Evolutionary conservation across 208 protist genomes (phyloP).

Genomic region (Leishmania gerbilli): DNA sequence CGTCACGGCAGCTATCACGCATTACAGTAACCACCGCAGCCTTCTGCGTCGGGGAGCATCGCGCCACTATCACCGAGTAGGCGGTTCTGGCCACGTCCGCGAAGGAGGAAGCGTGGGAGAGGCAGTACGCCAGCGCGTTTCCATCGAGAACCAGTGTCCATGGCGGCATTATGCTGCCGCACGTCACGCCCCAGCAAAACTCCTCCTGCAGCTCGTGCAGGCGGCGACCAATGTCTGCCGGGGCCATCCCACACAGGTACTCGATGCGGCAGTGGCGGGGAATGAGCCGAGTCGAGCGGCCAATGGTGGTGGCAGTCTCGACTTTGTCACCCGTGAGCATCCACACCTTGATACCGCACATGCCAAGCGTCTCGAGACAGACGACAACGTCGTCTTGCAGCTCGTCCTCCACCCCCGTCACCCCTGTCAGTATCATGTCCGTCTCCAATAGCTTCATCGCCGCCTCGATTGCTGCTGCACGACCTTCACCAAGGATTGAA

Average conservation of each 20-base stretch:
- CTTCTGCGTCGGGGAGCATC: constrained; percentile 98
- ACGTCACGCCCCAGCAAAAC: constrained; percentile 22
- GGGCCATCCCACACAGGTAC: constrained; percentile 44
- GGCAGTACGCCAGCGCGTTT: constrained; percentile 60
- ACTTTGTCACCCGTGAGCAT: constrained; percentile 99
- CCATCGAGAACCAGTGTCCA: constrained; percentile 90
- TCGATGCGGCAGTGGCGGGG: constrained; percentile 67
- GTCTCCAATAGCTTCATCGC: constrained; percentile 85
- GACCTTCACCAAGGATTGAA: constrained; percentile 49
- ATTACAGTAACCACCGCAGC: constrained; percentile 94
- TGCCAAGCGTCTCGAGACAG: constrained; percentile 95
- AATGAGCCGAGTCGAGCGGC: constrained; percentile 91
- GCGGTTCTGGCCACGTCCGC: constrained; percentile 54
- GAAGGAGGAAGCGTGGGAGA: constrained; percentile 53
- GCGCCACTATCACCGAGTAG: constrained; percentile 94
- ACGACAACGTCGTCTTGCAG: constrained; percentile 95
- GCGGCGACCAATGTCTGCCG: constrained; percentile 34
- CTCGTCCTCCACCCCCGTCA: constrained; percentile 98
- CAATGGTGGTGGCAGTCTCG: constrained; percentile 96
- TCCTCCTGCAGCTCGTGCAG: constrained; percentile 48
- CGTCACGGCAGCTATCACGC: constrained; percentile 38
- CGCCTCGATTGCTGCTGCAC: constrained; percentile 61
- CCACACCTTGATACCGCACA: constrained; percentile 98
- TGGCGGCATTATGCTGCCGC: constrained; percentile 15
- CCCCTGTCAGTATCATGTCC: constrained; percentile 90